Evolutionary conservation across 129 eudicot species (phyloP).

Genomic region (Flaveria linearis): DNA sequence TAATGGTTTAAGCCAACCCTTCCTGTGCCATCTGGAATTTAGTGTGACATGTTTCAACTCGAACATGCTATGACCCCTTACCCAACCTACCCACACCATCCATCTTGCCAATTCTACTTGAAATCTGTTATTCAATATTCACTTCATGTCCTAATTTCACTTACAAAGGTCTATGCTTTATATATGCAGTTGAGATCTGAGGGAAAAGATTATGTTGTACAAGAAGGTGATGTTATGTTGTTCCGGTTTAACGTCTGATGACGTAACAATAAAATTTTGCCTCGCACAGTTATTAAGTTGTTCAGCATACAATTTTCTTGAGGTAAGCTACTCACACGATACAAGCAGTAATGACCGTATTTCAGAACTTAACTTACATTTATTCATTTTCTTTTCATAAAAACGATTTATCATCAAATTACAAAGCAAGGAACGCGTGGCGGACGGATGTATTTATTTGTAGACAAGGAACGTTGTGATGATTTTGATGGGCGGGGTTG

Average conservation of each 20-base stretch:
- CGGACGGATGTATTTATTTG: neutral
- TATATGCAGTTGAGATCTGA: slow-evolving; percentile 83
- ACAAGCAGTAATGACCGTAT: neutral
- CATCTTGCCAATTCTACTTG: neutral
- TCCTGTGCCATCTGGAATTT: neutral
- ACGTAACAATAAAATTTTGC: neutral
- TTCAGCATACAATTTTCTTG: neutral
- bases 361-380: neutral
- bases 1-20: neutral
- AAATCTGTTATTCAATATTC: neutral
- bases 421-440: slow-evolving; percentile 8
- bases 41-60: neutral
- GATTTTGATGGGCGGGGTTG: neutral
- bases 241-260: slow-evolving; percentile 83
- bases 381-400: neutral
- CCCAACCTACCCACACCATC: neutral
- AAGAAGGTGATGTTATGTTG: slow-evolving; percentile 97
- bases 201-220: slow-evolving; percentile 91
- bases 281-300: neutral
- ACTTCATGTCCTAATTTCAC: neutral
- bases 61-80: neutral
- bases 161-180: slow-evolving; percentile 19
- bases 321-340: slow-evolving; percentile 24
- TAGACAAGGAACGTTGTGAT: slow-evolving; percentile 24
- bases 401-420: neutral